Base-by-base conservation (phyloP, 106 monocot genomes). In the Vanilla planifolia region DNA sequence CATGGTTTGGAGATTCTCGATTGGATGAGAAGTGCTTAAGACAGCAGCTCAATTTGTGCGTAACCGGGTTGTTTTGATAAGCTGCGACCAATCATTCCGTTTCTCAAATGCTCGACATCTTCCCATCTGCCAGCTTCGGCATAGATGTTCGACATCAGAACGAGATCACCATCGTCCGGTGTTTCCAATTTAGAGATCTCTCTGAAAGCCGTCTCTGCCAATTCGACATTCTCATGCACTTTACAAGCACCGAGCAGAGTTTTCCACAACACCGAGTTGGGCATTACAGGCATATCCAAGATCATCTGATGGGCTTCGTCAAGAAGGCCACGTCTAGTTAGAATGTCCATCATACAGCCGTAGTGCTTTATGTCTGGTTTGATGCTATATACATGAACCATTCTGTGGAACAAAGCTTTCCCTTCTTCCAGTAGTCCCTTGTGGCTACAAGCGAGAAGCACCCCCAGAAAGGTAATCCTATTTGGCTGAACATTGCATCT, bases 331-430 rank as follows among this genome's bases (percentile, higher is more conserved):
- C 67, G 63, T 58, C 86, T 51, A 66, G 80, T 67, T 5, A 87
- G 67, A 43, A 86, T 51, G 71, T 92, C 92, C 60, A 80, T 64
- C 86, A 92, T 92, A 72, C 86, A 92, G 22, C 77, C 83, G 33
- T 92, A 83, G 55, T 86, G 92, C 70, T 92, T 86, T 51, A 84
- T 72, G 39, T 80, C 67, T 11, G 83, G 83, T 16, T 66, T n/a
- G 22, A 86, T 80, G 10, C 61, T 46, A 37, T 87, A 86, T 23
- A 74, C 55, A 1, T 70, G 11, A 8, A 69, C 48, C 83, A 86
- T 92, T 46, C 20, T 75, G 16, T 41, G 9, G 53, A 92, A 87
- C 26, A 77, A 69, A 3, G 8, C 61, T 29, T 61, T 71, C n/a
- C 72, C 86, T 64, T 83, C 75, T 40, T 72, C 59, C 15, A 87